Base-by-base conservation (phyloP, 2,329 filamentous ascomycete species). In the Chaetomium olivaceum region DNA sequence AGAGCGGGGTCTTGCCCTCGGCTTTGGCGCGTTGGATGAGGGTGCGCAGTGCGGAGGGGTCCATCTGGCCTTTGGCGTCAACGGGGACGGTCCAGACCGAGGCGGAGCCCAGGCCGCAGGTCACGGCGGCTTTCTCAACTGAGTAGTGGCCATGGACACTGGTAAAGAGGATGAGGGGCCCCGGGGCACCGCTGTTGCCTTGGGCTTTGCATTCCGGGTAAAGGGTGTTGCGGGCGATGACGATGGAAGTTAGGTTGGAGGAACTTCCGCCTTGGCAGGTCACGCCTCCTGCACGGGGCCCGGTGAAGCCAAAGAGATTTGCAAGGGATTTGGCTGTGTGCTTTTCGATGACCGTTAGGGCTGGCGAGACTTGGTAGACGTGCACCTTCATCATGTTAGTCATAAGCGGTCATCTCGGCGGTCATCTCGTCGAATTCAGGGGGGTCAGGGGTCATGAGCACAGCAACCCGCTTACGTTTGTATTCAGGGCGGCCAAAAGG, bases 331-430 rank as follows among this genome's bases (percentile, higher is more conserved):
- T 85, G 14, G 90, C 87, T 0, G 92, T 96, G 61, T 87, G 85
- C 77, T 97, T 97, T 78, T 98, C 95, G 68, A 98, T 87, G 8
- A 97, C 78, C 0, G 92, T 92, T 58, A 98, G 81, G 8, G 91
- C 93, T 0, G 95, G 95, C 0, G 94, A 97, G 64, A 97, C 93
- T 79, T 94, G 90, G 80, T 93, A 98, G 67, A 98, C 92, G 77
- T 98, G 95, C 19, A 93, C 81, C 87, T 89, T 36, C 8, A 31
- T 4, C 12, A 14, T 52, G 48, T 62, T 23, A 62, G 64, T 29
- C 8, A 21, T 12, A n/a, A n/a, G n/a, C n/a, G n/a, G n/a, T n/a
- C n/a, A n/a, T n/a, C n/a, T n/a, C n/a, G n/a, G n/a, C n/a, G 58
- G 21, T 11, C 1, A 2, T 19, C 2, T 43, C 3, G 7, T 46